Conservation (phyloP, 345 rosid species). For the Pistacia atlantica region DNA sequence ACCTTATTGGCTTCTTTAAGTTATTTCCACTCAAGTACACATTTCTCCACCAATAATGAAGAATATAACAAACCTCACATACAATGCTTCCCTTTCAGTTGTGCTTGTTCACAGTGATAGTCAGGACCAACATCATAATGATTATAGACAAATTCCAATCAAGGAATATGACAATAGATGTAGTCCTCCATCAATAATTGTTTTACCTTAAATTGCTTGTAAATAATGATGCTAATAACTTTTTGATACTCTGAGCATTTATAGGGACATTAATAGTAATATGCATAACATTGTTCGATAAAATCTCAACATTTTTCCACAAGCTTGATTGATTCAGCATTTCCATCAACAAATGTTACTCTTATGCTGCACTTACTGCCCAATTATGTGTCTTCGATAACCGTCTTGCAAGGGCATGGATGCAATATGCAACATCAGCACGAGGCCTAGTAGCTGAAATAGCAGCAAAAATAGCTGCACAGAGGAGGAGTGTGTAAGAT, state of each 20-base stretch:
- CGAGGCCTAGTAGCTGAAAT: slow-evolving; percentile 98
- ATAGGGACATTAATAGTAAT: not conserved
- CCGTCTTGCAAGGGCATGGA: slow-evolving; percentile 88
- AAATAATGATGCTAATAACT: not conserved
- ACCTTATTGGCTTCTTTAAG: not conserved
- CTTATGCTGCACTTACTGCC: slow-evolving; percentile 67
- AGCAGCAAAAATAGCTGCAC: slow-evolving; percentile 86
- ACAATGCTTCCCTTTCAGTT: not conserved
- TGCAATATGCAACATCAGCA: slow-evolving; percentile 98
- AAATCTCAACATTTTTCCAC: not conserved
- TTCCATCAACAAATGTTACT: not conserved
- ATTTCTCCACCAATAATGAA: not conserved
- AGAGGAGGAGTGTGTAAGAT: slow-evolving; percentile 18
- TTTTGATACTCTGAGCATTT: not conserved
- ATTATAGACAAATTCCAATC: not conserved
- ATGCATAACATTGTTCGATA: not conserved
- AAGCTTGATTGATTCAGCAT: not conserved
- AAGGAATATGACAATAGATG: not conserved
- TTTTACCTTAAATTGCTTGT: not conserved
- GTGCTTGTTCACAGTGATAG: not conserved
- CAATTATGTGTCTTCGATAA: slow-evolving; percentile 90
- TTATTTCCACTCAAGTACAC: slow-evolving; percentile 4
- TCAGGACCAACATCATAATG: not conserved
- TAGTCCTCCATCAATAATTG: not conserved
- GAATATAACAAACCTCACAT: not conserved